phyloP scores from a whole-genome alignment of 2,329 filamentous ascomycete genomes.

The Fusarium sp. region DNA sequence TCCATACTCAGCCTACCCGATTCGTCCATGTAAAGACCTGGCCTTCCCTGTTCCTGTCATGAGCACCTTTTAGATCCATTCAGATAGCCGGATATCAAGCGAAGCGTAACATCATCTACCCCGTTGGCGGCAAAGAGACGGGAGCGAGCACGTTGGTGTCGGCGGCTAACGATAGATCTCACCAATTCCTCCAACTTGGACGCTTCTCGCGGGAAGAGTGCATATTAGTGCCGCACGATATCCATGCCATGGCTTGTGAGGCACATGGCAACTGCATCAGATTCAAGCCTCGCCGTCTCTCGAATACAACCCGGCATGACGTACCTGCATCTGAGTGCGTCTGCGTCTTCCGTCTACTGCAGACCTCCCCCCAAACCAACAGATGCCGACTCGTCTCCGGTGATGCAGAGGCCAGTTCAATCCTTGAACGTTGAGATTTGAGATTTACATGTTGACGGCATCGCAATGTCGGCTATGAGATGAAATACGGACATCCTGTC shows the following conservation, averaged over 20 bases:
- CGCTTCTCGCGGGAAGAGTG: slow-evolving; percentile 7
- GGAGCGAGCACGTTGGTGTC: background rate
- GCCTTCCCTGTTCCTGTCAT: background rate
- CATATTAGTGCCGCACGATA: slow-evolving; percentile 1
- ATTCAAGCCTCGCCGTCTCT: slow-evolving; percentile 4
- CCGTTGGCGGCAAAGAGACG: background rate
- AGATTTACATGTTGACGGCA: background rate
- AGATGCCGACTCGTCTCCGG: background rate
- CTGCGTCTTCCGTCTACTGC: background rate
- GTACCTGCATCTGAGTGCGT: slow-evolving; percentile 1
- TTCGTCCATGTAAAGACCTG: background rate
- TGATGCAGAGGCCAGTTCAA: background rate
- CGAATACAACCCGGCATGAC: background rate
- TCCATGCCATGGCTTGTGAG: background rate
- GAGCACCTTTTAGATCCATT: slow-evolving; percentile 3
- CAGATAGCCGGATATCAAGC: slow-evolving; percentile 13
- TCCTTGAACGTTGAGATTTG: background rate
- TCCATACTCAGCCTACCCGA: slow-evolving; percentile 1
- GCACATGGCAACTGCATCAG: slow-evolving; percentile 10
- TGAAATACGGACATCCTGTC: background rate
- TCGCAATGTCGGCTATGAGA: slow-evolving; percentile 11
- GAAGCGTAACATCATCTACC: slow-evolving; percentile 1
- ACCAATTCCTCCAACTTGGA: background rate
- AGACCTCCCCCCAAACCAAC: background rate
- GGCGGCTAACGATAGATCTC: background rate